Base-by-base conservation (phyloP, 2,329 filamentous ascomycete genomes). In the Neopestalotiopsis clavispora region DNA sequence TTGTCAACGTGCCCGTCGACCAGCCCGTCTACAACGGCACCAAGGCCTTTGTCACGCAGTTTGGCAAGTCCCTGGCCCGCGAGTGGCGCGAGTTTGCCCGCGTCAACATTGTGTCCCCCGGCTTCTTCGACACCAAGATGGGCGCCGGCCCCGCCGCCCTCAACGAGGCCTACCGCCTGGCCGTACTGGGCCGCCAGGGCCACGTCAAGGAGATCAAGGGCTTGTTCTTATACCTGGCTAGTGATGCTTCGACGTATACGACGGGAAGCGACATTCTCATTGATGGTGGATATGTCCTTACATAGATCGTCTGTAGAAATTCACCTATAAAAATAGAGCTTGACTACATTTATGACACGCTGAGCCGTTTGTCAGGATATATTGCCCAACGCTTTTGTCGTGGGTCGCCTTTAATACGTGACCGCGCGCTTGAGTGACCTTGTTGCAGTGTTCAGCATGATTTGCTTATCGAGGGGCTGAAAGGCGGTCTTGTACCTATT, bases 191-290 rank as follows among this genome's bases (percentile, higher is more conserved):
- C 61, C 87, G 94, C 72, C 91, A 94, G 77, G 94, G 92, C 12
- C 85, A 90, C 72, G 83, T 89, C 3, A 87, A 89, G 70, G 94
- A 97, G 83, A 85, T 97, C 74, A 95, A 95, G 84, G 94, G 93
- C 23, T 91, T 91, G 23, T 97, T 92, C 78, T 81, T 97, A 61
- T 96, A 94, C 80, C 84, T 97, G 68, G 92, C 92, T 20, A 93
- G 91, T 14, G 93, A 97, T 79, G 93, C 93, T 3, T 89, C 91
- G n/a, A 92, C 89, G 66, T 97, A 94, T 81, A 94, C 91, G 23
- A 97, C 93, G 9, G 94, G 90, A 0, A 84, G 87, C 12, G 91
- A 94, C 78, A 84, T 96, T 69, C 82, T 93, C 71, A 88, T 95
- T 61, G 93, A 96, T 78, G 93, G 93, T 69, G 92, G 92, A 67